These are phyloP conservation scores for Thelephora ganbajun DNA, from an alignment of 768 basidiomycete species.

Conservation along the genomic window DNA sequence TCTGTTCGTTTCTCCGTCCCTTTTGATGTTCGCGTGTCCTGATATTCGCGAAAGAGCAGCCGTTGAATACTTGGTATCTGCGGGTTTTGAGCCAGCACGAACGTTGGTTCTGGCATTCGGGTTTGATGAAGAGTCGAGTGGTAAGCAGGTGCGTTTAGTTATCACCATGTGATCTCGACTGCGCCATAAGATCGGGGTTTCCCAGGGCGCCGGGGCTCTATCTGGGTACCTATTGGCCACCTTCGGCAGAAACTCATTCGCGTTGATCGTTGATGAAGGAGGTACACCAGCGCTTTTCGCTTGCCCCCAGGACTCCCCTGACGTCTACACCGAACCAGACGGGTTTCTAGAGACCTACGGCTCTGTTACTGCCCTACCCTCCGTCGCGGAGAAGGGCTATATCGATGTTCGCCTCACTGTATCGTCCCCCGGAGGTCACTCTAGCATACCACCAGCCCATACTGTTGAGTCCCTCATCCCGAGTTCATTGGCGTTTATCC, in stretches of 20 bases:
- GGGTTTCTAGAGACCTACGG: constrained; percentile 17
- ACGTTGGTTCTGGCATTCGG: constrained; percentile 26
- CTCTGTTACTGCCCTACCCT: constrained; percentile 17
- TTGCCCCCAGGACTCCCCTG: not conserved
- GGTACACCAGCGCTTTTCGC: constrained; percentile 15
- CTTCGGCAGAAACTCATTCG: constrained; percentile 36
- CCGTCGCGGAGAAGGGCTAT: constrained; percentile 29
- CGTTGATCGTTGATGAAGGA: constrained; percentile 49
- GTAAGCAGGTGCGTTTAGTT: constrained; percentile 10
- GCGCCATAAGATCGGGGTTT: not conserved
- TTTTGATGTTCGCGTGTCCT: not conserved
- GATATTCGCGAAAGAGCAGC: constrained; percentile 16
- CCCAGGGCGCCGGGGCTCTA: constrained; percentile 30
- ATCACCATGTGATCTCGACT: not conserved
- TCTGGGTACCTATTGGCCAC: constrained; percentile 23
- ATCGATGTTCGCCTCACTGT: constrained; percentile 28
- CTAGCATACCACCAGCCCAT: constrained; percentile 36
- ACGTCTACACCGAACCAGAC: constrained; percentile 8
- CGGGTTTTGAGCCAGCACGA: constrained; percentile 33
- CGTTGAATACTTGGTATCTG: constrained; percentile 30
- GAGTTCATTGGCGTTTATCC: not conserved
- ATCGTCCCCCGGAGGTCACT: constrained; percentile 37
- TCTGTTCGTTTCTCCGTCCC: constrained; percentile 10
- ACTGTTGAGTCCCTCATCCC: constrained; percentile 22
- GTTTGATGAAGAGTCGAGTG: constrained; percentile 37